A percentile compares a stretch with the other conserved stretches of the same genome.
Conservation (phyloP, 78 protist genomes). For the Dictyostelium brefeldianum region DNA sequence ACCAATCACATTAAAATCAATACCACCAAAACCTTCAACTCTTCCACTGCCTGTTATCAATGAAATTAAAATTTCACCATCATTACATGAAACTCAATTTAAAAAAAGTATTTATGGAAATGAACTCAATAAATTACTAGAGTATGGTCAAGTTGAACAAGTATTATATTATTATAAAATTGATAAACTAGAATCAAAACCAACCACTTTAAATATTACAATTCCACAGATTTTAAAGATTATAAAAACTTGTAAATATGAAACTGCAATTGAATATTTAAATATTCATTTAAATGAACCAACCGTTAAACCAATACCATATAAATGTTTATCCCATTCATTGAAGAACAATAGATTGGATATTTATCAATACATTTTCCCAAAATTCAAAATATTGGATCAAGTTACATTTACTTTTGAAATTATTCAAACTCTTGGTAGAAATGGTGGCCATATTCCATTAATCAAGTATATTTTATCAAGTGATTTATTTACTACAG, state of each 20-base stretch:
- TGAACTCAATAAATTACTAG: background rate
- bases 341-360: background rate
- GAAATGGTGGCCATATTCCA: background rate
- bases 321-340: background rate
- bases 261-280: background rate
- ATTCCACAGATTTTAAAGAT: background rate
- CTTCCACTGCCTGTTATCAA: background rate
- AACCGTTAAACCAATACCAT: no score
- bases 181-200: background rate
- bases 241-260: background rate
- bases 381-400: background rate
- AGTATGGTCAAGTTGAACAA: background rate
- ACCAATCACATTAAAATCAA: background rate
- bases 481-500: background rate
- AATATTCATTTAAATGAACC: background rate
- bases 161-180: background rate
- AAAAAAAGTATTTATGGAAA: background rate
- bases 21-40: background rate
- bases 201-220: background rate
- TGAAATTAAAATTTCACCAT: background rate
- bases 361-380: background rate
- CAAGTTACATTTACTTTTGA: background rate
- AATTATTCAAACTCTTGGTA: background rate
- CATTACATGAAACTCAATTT: background rate
- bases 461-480: background rate